These are phyloP conservation scores for Gryganskiella cystojenkinii DNA, from an alignment of 192 early-diverging fungal genomes.

Conservation along the genomic window DNA sequence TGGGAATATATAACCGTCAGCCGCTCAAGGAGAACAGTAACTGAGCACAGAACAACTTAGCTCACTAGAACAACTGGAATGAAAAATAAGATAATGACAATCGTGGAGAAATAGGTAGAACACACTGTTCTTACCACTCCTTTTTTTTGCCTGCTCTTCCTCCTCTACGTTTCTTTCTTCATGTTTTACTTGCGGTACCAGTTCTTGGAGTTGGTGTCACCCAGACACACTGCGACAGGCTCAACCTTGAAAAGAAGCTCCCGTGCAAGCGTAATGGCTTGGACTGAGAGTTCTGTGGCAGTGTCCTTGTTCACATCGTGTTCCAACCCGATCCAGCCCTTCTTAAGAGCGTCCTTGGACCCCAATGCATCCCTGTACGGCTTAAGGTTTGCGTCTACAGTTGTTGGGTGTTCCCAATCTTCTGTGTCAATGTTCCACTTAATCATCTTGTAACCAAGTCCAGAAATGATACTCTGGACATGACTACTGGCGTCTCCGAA, in stretches of 20 bases:
- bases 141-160: too few relatives aligned
- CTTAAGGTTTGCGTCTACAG: slow-evolving; percentile 17
- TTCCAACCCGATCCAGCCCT: slow-evolving; percentile 51
- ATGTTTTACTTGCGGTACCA: slow-evolving; percentile 32
- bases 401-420: slow-evolving; percentile 40
- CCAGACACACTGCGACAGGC: slow-evolving; percentile 60
- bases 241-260: slow-evolving; percentile 54
- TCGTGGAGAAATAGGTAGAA: too few relatives aligned
- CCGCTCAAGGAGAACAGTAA: too few relatives aligned
- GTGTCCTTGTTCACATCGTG: slow-evolving; percentile 56
- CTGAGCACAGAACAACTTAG: too few relatives aligned
- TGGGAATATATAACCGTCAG: too few relatives aligned
- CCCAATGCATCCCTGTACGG: slow-evolving; percentile 13
- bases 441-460: slow-evolving; percentile 54
- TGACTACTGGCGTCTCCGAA: slow-evolving; percentile 50
- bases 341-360: slow-evolving; percentile 3
- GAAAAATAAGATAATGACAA: too few relatives aligned
- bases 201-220: slow-evolving; percentile 7
- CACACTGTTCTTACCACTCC: too few relatives aligned
- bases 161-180: background rate
- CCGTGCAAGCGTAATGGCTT: slow-evolving; percentile 52
- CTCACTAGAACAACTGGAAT: too few relatives aligned
- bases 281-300: slow-evolving; percentile 49
- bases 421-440: slow-evolving; percentile 57
- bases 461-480: slow-evolving; percentile 36